These are phyloP conservation scores for Trifolium repens DNA, from an alignment of 306 rosid species.

Conservation along the genomic window DNA sequence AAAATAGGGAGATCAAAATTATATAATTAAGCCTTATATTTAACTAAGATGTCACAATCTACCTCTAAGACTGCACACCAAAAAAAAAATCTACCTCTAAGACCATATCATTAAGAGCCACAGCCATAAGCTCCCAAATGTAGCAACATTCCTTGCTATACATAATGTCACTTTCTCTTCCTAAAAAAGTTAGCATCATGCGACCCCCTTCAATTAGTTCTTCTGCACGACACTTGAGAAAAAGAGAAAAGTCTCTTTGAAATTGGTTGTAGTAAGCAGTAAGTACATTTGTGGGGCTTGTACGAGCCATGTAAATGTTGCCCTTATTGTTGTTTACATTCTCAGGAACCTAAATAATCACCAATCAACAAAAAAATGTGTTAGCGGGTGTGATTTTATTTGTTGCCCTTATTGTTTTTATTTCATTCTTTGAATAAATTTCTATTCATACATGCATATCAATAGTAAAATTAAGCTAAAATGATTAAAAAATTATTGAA, in stretches of 20 bases:
- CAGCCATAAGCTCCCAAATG: conserved; percentile 1
- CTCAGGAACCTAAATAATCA: conserved; percentile 52
- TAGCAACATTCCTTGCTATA: neutral
- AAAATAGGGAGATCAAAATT: too few relatives aligned
- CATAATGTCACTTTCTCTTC: neutral
- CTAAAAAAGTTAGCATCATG: neutral
- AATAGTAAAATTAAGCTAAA: too few relatives aligned
- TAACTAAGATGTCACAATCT: neutral
- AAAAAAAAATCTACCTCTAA: neutral
- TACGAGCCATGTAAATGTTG: conserved; percentile 46
- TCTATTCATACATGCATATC: too few relatives aligned
- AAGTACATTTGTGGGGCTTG: conserved; percentile 52
- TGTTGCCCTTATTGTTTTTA: too few relatives aligned
- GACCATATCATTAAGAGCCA: neutral
- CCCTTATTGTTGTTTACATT: conserved; percentile 53
- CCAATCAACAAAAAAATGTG: too few relatives aligned
- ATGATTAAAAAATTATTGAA: too few relatives aligned
- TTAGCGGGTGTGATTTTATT: too few relatives aligned
- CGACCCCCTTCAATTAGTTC: conserved; percentile 48
- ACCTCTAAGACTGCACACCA: neutral
- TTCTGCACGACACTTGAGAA: conserved; percentile 51
- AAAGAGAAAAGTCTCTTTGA: conserved; percentile 38
- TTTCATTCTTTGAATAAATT: too few relatives aligned
- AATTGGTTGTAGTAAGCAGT: conserved; percentile 21
- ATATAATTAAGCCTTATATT: too few relatives aligned